These are phyloP conservation scores for Atalantia buxifolia DNA, from an alignment of 345 rosid genomes.

Conservation along the genomic window DNA sequence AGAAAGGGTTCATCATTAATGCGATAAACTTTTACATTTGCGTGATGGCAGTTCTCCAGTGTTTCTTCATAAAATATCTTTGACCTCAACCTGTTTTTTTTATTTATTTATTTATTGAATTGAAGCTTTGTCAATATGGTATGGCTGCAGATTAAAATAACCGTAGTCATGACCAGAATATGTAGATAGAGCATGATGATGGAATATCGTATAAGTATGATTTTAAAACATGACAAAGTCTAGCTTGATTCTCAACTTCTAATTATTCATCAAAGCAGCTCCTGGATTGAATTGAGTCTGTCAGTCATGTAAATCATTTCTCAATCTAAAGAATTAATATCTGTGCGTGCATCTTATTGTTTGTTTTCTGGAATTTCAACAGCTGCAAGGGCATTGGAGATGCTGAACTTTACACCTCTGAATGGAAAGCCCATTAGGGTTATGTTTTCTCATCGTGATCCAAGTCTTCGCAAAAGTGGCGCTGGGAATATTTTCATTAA, in stretches of 20 bases:
- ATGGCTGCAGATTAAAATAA: background rate
- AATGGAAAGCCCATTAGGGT: constrained; percentile 77
- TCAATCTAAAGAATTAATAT: background rate
- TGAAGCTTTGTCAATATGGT: background rate
- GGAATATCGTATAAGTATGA: too few relatives aligned
- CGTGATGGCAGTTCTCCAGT: background rate
- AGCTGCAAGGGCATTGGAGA: constrained; percentile 87
- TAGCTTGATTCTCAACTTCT: background rate
- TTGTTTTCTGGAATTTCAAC: constrained; percentile 16
- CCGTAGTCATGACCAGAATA: too few relatives aligned
- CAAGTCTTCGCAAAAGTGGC: constrained; percentile 79
- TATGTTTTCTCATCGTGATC: constrained; percentile 85
- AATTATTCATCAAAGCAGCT: background rate
- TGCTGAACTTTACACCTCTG: constrained; percentile 70
- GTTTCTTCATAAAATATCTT: background rate
- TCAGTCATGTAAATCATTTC: background rate
- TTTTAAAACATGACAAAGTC: too few relatives aligned
- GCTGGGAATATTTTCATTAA: constrained; percentile 92
- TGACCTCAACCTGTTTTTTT: background rate
- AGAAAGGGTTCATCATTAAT: background rate
- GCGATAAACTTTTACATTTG: too few relatives aligned
- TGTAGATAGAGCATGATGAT: too few relatives aligned
- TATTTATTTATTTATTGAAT: background rate
- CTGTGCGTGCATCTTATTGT: background rate
- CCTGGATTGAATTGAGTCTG: background rate